Evolutionary conservation across 768 basidiomycete genomes (phyloP), one percentile per base, ranked within the genome.

Genomic region (Wakefieldia striispora): DNA sequence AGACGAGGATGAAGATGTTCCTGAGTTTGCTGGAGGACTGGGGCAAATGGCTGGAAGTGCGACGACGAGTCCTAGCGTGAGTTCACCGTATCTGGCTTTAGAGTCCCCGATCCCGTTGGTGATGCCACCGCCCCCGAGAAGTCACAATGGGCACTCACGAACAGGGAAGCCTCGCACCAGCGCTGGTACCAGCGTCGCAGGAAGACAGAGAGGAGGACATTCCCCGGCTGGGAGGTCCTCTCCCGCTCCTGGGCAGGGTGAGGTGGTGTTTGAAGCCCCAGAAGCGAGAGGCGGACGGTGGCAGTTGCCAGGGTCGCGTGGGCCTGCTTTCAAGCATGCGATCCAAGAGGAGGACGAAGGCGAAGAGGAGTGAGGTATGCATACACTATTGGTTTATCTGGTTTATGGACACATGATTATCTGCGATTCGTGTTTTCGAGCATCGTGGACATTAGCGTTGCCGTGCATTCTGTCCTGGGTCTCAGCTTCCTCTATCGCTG

Each of bases 311-410:
- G 65, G 74, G 42, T 74, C 69, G n/a, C 78, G 88, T 21, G 88
- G 87, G 1, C 82, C 80, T 43, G 83, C 88, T 9, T 88, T 88
- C 58, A 71, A 62, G 58, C 80, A 84, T 54, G 69, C 86, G 5
- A 91, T 90, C 47, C 86, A 90, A 64, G 90, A 91, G 63, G 90
- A 91, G 62, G 90, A 92, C 56, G 90, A 91, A 65, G 90, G 76
- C 19, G 90, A 91, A 66, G 90, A 90, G 59, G 83, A 88, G 58
- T 70, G 44, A 66, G 16, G 11, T 35, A 53, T 42, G 39, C 54
- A 40, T 44, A 45, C 21, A 7, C 27, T 45, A 13, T 49, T 49
- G 43, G 11, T 29, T 53, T 39, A 21, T 41, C 31, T 34, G 45
- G 44, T 40, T 53, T 53, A 35, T 50, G 42, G 37, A 47, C 14